Base-by-base conservation (phyloP, 192 early-diverging fungal species). In the Backusella westeae region DNA sequence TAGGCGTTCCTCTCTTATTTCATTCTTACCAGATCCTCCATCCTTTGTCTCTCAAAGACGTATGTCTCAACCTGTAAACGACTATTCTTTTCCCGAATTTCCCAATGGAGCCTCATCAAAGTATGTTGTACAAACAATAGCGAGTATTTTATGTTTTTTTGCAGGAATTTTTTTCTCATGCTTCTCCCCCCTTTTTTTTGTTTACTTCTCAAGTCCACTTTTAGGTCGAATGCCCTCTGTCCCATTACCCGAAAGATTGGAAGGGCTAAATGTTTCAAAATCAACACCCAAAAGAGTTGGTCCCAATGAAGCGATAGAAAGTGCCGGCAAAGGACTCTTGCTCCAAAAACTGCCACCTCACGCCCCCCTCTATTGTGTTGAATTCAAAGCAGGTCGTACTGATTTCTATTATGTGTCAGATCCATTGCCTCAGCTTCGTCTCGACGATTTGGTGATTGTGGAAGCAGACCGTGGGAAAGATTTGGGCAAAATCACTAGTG, bases 401-500 rank as follows among this genome's bases (percentile, higher is more conserved):
- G 95, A 95, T 76, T 89, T 92, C 42, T 96, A 93, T 80, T 94
- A 91, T 81, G 83, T 92, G 19, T 75, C 90, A 2, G 90, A 92
- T 6, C 10, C 75, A 87, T 12, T 85, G 92, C 4, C 77, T 70
- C 46, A 77, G 7, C 32, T 85, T 3, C 44, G 75, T 71, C 86
- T n/a, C 10, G 93, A 92, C 6, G 94, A 94, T 73, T 79, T 95
- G n/a, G 93, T 93, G 39, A 94, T 96, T 70, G 93, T 94, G 4
- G 95, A 96, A 76, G 95, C 93, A 14, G 95, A 96, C 77, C 93
- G 95, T 65, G 95, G 95, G 26, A 94, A 91, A 77, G 95, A 96
- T 81, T 78, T 96, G 15, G 95, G 95, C 19, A 95, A 95, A 76
- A 88, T 96, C 34, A 90, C 91, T 19, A 84, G 90, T 32, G 89